Evolutionary conservation across 305 asterid species (phyloP).

Genomic region (Rubia peregrina): DNA sequence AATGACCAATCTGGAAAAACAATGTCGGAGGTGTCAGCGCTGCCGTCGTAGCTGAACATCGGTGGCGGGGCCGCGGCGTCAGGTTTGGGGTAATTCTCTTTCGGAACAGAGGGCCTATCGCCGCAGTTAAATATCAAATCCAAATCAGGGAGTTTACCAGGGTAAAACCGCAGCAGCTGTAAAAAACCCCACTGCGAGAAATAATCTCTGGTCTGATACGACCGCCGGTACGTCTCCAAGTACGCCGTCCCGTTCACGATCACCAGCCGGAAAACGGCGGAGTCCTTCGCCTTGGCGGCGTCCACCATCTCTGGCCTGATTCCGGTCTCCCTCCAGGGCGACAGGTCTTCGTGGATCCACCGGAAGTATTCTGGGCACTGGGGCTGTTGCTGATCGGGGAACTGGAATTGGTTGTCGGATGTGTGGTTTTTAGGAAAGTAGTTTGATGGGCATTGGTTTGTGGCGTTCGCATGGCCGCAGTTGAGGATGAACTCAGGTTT

Average conservation of each 20-base stretch:
- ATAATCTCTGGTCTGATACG: conserved; percentile 71
- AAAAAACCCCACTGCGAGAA: conserved; percentile 84
- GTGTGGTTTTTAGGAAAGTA: conserved; percentile 7
- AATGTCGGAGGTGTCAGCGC: conserved; percentile 49
- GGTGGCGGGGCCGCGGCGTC: conserved; percentile 57
- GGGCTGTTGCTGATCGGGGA: conserved; percentile 16
- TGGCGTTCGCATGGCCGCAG: not conserved
- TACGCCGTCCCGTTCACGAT: conserved; percentile 53
- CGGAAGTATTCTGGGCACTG: conserved; percentile 81
- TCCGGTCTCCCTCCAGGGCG: conserved; percentile 94
- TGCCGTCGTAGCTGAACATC: conserved; percentile 66
- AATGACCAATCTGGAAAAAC: conserved; percentile 97
- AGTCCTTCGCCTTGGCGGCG: conserved; percentile 36
- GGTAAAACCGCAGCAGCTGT: conserved; percentile 74
- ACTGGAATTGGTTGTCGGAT: not conserved
- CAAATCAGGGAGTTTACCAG: conserved; percentile 78
- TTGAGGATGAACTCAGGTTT: conserved; percentile 3
- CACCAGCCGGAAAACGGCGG: conserved; percentile 64
- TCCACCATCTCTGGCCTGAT: conserved; percentile 63
- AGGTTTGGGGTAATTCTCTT: conserved; percentile 25
- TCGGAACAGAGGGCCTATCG: conserved; percentile 66
- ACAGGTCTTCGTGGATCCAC: conserved; percentile 71
- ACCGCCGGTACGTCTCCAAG: conserved; percentile 37
- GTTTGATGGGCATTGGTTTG: conserved; percentile 6
- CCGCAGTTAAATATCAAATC: conserved; percentile 74